These are phyloP conservation scores for Sporothrix humicola DNA, from an alignment of 2,329 filamentous ascomycete genomes.

Conservation along the genomic window DNA sequence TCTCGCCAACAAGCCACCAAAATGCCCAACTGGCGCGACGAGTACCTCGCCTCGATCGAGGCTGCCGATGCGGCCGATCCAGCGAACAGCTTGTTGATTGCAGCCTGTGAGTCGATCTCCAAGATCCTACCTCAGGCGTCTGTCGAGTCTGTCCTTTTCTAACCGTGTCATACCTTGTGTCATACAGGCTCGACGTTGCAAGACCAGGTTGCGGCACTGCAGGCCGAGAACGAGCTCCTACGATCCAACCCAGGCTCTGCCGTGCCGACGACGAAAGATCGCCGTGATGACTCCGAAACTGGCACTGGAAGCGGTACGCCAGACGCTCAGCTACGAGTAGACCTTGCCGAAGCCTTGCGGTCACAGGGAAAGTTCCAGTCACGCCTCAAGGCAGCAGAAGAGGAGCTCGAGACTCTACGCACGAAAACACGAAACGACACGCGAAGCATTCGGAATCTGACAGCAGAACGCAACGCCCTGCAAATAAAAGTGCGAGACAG, in stretches of 20 bases:
- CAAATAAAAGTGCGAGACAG: conserved; percentile 74
- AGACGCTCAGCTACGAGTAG: conserved; percentile 63
- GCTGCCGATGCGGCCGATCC: conserved; percentile 71
- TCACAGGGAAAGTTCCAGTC: conserved; percentile 71
- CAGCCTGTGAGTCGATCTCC: conserved; percentile 69
- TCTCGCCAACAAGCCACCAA: conserved; percentile 26
- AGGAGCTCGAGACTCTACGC: conserved; percentile 66
- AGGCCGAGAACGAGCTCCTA: conserved; percentile 58
- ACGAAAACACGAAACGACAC: conserved; percentile 64
- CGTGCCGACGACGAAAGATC: background rate
- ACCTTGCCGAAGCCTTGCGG: conserved; percentile 78
- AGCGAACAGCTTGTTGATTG: conserved; percentile 69
- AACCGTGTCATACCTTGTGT: background rate
- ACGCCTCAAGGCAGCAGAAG: conserved; percentile 65
- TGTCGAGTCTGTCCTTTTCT: background rate
- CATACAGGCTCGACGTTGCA: conserved; percentile 67
- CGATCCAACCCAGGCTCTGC: conserved; percentile 22
- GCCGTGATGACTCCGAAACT: conserved; percentile 27
- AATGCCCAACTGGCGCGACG: conserved; percentile 76
- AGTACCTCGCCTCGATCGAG: conserved; percentile 77
- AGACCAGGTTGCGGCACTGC: conserved; percentile 68
- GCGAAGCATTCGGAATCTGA: conserved; percentile 65
- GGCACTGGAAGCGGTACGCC: conserved; percentile 43
- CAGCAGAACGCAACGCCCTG: conserved; percentile 65
- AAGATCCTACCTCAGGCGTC: background rate